Conservation (phyloP, 2,329 filamentous ascomycete species). For the Nemania sp. region DNA sequence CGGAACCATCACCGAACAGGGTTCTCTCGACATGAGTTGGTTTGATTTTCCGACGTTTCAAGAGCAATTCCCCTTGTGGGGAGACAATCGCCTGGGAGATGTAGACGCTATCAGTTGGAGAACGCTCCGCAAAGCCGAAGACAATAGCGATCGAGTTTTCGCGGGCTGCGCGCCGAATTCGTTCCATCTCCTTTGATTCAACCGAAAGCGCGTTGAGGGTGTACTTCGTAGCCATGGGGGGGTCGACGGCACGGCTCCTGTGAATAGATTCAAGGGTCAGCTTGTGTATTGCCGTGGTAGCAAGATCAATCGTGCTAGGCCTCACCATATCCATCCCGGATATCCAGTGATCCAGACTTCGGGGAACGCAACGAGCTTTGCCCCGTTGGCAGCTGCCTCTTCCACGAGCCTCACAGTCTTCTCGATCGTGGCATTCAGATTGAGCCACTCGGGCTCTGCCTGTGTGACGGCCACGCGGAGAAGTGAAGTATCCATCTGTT, state of each 20-base stretch:
- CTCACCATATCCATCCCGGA: constrained; percentile 46
- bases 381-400: constrained; percentile 52
- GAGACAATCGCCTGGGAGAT: constrained; percentile 52
- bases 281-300: too few species aligned
- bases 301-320: too few species aligned
- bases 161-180: constrained; percentile 42
- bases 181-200: constrained; percentile 44
- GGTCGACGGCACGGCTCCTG: constrained; percentile 43
- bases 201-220: constrained; percentile 40
- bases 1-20: constrained; percentile 52
- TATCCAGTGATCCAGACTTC: constrained; percentile 53
- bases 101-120: constrained; percentile 46
- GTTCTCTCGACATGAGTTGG: constrained; percentile 58
- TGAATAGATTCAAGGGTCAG: constrained; percentile 31
- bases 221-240: constrained; percentile 40
- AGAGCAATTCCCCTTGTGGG: constrained; percentile 19
- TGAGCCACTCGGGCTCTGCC: constrained; percentile 58
- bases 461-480: constrained; percentile 53
- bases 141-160: constrained; percentile 47
- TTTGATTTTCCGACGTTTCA: constrained; percentile 53
- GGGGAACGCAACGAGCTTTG: constrained; percentile 53
- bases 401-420: constrained; percentile 55
- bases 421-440: constrained; percentile 50
- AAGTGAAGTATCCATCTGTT: too few species aligned
- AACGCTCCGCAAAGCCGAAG: constrained; percentile 50